Evolutionary conservation across 768 basidiomycete genomes (phyloP), one percentile per base, ranked within the genome.

Genomic region (Amanita pseudoporphyria): DNA sequence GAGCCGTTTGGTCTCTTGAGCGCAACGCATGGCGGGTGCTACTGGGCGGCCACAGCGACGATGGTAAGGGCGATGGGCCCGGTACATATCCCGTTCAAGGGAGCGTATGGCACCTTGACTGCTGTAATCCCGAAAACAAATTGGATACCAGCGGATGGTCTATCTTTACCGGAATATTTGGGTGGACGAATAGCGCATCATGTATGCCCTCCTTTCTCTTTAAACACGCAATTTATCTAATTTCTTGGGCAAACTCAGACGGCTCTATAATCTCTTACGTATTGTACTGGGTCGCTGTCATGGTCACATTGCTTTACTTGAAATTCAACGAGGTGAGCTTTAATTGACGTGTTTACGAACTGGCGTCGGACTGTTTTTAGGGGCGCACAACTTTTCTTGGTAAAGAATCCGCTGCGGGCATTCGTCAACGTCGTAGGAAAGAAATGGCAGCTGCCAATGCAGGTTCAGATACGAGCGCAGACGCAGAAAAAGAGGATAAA

Each of bases 231-330:
- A 22, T 38, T 28, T 42, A 38, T 5, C 42, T 43, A 43, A 9
- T 31, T 37, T 18, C 52, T 6, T 32, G 31, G 44, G 28, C 28
- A 18, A 37, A 47, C 32, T 30, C 53, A 79, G 77, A 84, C 52
- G 91, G 94, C 10, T 77, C 84, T 1, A 74, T 97, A 18, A 70
- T 95, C n/a, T 70, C 82, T 0, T 98, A 97, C 63, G 79, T 89
- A 42, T 86, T 90, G 65, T 97, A 94, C 71, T 97, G 94, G 94
- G 55, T 96, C 53, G 78, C 82, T 10, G 87, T 86, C 56, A 80
- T 94, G 40, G 75, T 60, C 30, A 69, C 70, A 2, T 73, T 98
- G 45, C 59, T 86, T 45, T 76, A 66, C 55, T 67, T 87, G 71
- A 89, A 89, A 66, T 87, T 64, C 58, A 71, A 57, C 46, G 78